These are phyloP conservation scores for Olyra latifolia DNA, from an alignment of 176 grass and related monocot genomes.

Conservation along the genomic window DNA sequence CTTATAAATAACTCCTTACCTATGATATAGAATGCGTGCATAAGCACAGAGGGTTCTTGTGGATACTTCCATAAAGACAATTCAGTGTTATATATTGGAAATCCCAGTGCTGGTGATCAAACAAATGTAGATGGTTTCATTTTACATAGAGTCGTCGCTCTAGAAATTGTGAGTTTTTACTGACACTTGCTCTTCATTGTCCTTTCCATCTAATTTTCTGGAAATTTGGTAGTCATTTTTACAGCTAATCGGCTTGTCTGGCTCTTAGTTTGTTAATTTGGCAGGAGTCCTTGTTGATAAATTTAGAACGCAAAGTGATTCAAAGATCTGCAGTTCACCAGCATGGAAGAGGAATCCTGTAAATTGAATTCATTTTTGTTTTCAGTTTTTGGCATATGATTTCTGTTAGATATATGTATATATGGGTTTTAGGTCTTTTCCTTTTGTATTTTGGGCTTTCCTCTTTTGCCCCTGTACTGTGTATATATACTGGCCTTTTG, in stretches of 20 bases:
- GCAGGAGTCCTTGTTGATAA: slow-evolving; percentile 36
- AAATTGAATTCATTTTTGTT: slow-evolving; percentile 1
- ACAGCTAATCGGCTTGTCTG: no score
- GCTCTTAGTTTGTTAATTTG: background rate
- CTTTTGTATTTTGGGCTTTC: no score
- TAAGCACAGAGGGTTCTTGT: slow-evolving; percentile 35
- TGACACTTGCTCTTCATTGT: background rate
- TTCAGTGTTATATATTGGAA: slow-evolving; percentile 33
- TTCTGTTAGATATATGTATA: no score
- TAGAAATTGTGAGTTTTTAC: slow-evolving; percentile 33
- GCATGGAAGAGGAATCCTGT: slow-evolving; percentile 20
- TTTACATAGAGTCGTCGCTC: slow-evolving; percentile 33
- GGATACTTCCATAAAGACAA: slow-evolving; percentile 28
- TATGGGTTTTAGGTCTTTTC: no score
- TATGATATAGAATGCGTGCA: slow-evolving; percentile 25
- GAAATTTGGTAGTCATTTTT: no score
- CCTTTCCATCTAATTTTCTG: background rate
- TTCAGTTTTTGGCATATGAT: background rate
- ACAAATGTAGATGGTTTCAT: slow-evolving; percentile 35
- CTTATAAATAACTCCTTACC: background rate
- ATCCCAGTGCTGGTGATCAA: slow-evolving; percentile 17
- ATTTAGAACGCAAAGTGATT: slow-evolving; percentile 43
- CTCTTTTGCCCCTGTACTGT: no score
- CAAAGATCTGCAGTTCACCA: slow-evolving; percentile 31
- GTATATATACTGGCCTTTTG: no score